phyloP scores from a whole-genome alignment of 2,329 filamentous ascomycete species.

The Monilinia aucupariae region DNA sequence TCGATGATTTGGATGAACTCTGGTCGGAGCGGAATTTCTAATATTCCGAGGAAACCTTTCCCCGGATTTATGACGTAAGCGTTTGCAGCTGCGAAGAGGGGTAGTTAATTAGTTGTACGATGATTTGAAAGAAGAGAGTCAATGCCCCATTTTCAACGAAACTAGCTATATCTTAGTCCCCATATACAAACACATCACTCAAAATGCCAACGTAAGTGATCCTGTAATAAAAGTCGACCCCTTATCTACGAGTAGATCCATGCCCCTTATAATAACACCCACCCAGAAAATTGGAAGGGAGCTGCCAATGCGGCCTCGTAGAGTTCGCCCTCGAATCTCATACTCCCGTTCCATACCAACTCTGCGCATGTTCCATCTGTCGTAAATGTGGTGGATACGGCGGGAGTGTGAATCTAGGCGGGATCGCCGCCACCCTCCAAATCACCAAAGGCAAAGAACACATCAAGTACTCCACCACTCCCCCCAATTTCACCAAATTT shows the following conservation, averaged over 20 bases:
- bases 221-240: neutral
- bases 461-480: conserved; percentile 38
- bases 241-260: neutral
- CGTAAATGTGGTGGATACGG: conserved; percentile 43
- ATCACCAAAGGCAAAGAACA: conserved; percentile 39
- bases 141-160: neutral
- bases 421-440: conserved; percentile 40
- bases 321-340: conserved; percentile 43
- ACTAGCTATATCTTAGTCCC: too few species aligned
- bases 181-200: neutral
- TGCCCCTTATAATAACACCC: neutral
- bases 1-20: conserved; percentile 6
- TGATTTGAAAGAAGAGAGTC: neutral
- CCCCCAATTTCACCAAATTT: neutral
- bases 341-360: conserved; percentile 44
- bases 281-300: conserved; percentile 42
- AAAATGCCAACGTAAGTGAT: conserved; percentile 15
- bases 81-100: neutral
- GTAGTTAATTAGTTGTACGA: neutral
- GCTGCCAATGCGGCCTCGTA: conserved; percentile 45
- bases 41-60: neutral
- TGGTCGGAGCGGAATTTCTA: conserved; percentile 3
- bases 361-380: conserved; percentile 46
- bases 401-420: conserved; percentile 44
- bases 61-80: conserved; percentile 12